A percentile compares a stretch with the other conserved stretches of the same genome.
phyloP scores from a whole-genome alignment of 2,329 filamentous ascomycete species.

The Paraconiothyrium brasiliense region DNA sequence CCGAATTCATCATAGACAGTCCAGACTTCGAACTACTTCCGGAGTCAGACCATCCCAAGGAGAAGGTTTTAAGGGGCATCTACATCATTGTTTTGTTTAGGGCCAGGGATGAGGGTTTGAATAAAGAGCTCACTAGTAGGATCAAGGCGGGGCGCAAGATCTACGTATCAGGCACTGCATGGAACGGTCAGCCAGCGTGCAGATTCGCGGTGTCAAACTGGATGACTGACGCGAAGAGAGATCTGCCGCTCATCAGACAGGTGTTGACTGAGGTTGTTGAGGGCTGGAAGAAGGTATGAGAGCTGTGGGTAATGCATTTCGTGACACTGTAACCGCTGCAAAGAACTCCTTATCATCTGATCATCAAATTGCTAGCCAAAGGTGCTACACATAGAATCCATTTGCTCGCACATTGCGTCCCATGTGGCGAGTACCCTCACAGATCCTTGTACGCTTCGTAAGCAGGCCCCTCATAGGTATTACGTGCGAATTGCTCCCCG shows the following conservation, averaged over 20 bases:
- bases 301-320: not conserved
- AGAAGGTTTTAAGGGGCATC: slow-evolving; percentile 60
- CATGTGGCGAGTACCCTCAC: slow-evolving; percentile 26
- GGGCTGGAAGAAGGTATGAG: slow-evolving; percentile 15
- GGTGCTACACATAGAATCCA: not conserved
- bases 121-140: slow-evolving; percentile 70
- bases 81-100: slow-evolving; percentile 82
- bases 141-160: slow-evolving; percentile 80
- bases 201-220: slow-evolving; percentile 90
- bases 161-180: slow-evolving; percentile 84
- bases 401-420: not conserved
- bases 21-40: slow-evolving; percentile 74
- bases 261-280: slow-evolving; percentile 63
- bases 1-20: slow-evolving; percentile 68
- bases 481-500: slow-evolving; percentile 66
- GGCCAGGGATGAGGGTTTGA: slow-evolving; percentile 71
- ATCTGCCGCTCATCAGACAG: slow-evolving; percentile 70
- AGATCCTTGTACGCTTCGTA: slow-evolving; percentile 59
- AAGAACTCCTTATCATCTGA: not conserved
- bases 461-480: slow-evolving; percentile 57
- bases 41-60: slow-evolving; percentile 43
- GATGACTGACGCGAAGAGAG: slow-evolving; percentile 74
- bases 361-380: not conserved
- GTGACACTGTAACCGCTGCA: not conserved
- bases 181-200: slow-evolving; percentile 77